phyloP scores from a whole-genome alignment of 495 filamentous ascomycete species.

The Penicillium paxilli region DNA sequence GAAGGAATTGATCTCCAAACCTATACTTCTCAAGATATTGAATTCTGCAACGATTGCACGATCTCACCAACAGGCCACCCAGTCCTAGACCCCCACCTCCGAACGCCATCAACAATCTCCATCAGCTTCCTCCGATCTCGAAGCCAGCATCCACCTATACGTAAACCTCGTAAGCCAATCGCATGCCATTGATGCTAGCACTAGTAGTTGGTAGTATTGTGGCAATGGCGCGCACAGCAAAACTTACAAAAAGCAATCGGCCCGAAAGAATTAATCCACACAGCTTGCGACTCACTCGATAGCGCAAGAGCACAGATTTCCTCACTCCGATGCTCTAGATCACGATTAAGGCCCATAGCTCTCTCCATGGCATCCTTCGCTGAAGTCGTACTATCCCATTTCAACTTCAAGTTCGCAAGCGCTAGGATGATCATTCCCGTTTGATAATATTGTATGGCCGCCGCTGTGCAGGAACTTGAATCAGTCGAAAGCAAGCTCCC shows the following conservation, averaged over 20 bases:
- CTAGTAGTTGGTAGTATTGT: too few relatives aligned
- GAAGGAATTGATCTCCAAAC: too few relatives aligned
- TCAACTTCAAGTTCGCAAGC: slow-evolving; percentile 9
- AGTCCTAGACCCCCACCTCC: slow-evolving; percentile 6
- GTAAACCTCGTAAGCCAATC: slow-evolving; percentile 2
- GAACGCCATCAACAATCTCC: neutral
- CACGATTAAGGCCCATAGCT: slow-evolving; percentile 7
- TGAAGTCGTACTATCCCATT: neutral
- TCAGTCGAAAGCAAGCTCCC: neutral
- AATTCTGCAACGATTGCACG: slow-evolving; percentile 1
- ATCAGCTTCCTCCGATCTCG: slow-evolving; percentile 6
- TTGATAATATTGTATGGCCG: slow-evolving; percentile 31
- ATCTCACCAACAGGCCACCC: slow-evolving; percentile 6
- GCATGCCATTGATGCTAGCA: neutral
- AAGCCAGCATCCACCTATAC: slow-evolving; percentile 20
- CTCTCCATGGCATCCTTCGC: slow-evolving; percentile 9
- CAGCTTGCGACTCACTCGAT: slow-evolving; percentile 31
- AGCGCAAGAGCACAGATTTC: slow-evolving; percentile 34
- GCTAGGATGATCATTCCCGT: slow-evolving; percentile 24
- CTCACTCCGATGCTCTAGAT: slow-evolving; percentile 23
- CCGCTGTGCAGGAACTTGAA: slow-evolving; percentile 7
- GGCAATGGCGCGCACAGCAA: neutral
- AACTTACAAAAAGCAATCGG: slow-evolving; percentile 39
- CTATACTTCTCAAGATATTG: too few relatives aligned
- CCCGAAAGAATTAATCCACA: slow-evolving; percentile 39